phyloP scores from a whole-genome alignment of 2,329 filamentous ascomycete species.

The Cordyceps militaris region DNA sequence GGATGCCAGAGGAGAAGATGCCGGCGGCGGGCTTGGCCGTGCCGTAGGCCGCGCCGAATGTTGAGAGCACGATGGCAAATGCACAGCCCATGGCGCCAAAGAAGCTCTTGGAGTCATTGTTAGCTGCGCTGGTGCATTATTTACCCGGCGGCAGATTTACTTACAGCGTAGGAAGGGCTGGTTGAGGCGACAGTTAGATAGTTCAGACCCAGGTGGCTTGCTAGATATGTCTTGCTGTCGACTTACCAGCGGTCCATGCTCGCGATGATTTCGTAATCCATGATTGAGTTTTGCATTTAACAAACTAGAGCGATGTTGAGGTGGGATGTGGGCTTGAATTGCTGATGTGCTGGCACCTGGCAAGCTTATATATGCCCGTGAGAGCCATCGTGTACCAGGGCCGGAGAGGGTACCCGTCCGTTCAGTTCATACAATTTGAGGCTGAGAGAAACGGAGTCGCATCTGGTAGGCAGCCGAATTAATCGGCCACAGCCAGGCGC shows the following conservation, averaged over 20 bases:
- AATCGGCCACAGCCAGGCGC: background rate
- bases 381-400: too few species aligned
- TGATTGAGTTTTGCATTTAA: conserved; percentile 8
- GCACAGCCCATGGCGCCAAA: conserved; percentile 36
- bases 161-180: conserved; percentile 39
- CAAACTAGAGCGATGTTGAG: background rate
- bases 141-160: conserved; percentile 15
- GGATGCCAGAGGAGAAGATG: conserved; percentile 37
- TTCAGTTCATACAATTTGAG: background rate
- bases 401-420: background rate
- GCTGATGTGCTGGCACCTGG: background rate
- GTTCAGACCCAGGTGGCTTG: background rate
- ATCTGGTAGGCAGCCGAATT: conserved; percentile 5
- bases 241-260: conserved; percentile 32
- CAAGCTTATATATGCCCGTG: background rate
- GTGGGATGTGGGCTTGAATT: background rate
- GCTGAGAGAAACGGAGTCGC: background rate
- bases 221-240: background rate
- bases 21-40: conserved; percentile 36
- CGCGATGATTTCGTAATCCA: conserved; percentile 26
- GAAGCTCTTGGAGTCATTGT: conserved; percentile 28
- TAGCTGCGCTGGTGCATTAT: background rate
- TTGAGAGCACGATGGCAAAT: conserved; percentile 44
- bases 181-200: background rate
- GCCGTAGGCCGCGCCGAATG: conserved; percentile 40